Percentiles rank a stretch among this genome's conserved stretches.
Conservation (phyloP, 805 yeast genomes). For the Zygoascus bituminiphila region DNA sequence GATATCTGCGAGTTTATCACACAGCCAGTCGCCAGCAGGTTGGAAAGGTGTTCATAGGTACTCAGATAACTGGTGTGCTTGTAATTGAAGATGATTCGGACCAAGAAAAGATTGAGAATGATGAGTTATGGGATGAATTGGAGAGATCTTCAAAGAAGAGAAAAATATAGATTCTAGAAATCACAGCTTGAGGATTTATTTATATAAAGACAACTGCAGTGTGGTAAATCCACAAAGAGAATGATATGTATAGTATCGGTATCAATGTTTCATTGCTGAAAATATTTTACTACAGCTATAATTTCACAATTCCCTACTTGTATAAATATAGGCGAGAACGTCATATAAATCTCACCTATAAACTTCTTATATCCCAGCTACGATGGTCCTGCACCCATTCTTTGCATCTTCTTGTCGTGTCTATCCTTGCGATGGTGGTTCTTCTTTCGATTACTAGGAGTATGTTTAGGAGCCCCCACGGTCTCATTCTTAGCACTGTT, state of each 20-base stretch:
- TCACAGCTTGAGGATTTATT: conserved; percentile 1
- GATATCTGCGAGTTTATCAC: conserved; percentile 75
- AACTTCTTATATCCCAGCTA: not conserved
- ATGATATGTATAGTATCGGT: not conserved
- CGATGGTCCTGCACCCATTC: not conserved
- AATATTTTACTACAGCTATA: no score
- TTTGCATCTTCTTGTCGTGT: conserved; percentile 16
- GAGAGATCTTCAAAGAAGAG: conserved; percentile 7
- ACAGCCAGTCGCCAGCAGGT: conserved; percentile 46
- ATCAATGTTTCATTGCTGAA: no score
- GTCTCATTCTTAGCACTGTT: not conserved
- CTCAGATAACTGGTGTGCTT: conserved; percentile 51
- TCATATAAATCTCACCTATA: no score
- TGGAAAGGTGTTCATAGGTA: conserved; percentile 69
- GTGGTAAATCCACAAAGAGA: no score
- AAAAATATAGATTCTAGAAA: no score
- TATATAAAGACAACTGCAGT: conserved; percentile 2
- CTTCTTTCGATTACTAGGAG: conserved; percentile 3
- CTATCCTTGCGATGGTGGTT: conserved; percentile 10
- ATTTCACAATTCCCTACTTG: no score
- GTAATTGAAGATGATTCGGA: conserved; percentile 33
- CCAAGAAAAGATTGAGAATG: conserved; percentile 27
- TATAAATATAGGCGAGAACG: no score
- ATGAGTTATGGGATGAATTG: conserved; percentile 33
- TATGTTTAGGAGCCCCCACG: not conserved